phyloP scores from a whole-genome alignment of 1,284 basidiomycete genomes.

The Tilletia setariae region DNA sequence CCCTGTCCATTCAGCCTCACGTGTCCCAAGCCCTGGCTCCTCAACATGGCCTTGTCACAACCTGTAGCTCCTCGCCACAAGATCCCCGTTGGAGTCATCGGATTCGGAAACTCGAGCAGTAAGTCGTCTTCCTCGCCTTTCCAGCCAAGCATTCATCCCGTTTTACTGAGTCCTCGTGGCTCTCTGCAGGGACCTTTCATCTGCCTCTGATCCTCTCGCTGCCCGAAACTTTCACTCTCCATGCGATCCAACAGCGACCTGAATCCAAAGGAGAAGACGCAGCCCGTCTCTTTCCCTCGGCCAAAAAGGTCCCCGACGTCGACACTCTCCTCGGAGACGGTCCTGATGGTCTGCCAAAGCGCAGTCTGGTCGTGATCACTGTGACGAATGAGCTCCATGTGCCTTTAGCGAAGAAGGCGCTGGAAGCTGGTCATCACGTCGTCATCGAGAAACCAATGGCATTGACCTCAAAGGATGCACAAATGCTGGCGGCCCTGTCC shows the following conservation, averaged over 20 bases:
- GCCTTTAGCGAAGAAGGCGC: constrained; percentile 44
- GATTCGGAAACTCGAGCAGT: constrained; percentile 14
- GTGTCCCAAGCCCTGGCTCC: no score
- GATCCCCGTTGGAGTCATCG: constrained; percentile 10
- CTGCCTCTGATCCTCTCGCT: constrained; percentile 43
- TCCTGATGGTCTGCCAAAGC: constrained; percentile 33
- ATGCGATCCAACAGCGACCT: constrained; percentile 48
- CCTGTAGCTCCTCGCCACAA: neutral
- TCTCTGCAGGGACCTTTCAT: constrained; percentile 36
- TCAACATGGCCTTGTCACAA: no score
- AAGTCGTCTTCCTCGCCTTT: neutral
- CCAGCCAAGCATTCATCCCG: neutral
- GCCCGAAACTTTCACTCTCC: constrained; percentile 38
- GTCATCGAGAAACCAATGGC: constrained; percentile 52
- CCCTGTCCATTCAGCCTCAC: no score
- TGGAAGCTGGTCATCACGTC: constrained; percentile 47
- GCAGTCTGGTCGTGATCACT: constrained; percentile 48
- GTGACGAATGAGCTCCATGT: constrained; percentile 50
- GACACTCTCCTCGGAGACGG: constrained; percentile 31
- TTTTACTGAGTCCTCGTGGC: neutral
- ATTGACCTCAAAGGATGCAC: constrained; percentile 31
- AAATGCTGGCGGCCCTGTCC: constrained; percentile 35
- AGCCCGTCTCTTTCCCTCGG: constrained; percentile 31
- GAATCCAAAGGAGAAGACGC: constrained; percentile 30
- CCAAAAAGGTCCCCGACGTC: constrained; percentile 36